Percentiles rank a stretch among this genome's conserved stretches.
Conservation (phyloP, 192 early-diverging fungal species). For the Coemansia sp. region DNA sequence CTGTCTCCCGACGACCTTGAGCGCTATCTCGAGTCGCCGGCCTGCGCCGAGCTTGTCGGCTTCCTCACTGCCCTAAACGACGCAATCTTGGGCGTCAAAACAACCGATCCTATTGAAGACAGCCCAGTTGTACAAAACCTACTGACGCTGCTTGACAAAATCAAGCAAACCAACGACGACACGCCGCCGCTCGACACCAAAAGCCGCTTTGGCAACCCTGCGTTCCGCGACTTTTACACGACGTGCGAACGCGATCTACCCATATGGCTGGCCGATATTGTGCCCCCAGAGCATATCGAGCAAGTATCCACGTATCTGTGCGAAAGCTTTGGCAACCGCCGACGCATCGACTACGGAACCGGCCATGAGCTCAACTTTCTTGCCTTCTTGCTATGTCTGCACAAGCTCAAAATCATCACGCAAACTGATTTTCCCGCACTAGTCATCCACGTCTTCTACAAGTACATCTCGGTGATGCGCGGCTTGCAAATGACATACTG, state of each 20-base stretch:
- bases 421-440: slow-evolving; percentile 70
- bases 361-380: slow-evolving; percentile 95
- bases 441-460: slow-evolving; percentile 74
- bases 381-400: slow-evolving; percentile 78
- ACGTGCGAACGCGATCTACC: slow-evolving; percentile 49
- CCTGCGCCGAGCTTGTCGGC: slow-evolving; percentile 63
- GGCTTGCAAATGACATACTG: slow-evolving; percentile 88
- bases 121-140: slow-evolving; percentile 58
- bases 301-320: slow-evolving; percentile 76
- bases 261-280: slow-evolving; percentile 43
- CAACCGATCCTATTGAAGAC: slow-evolving; percentile 58
- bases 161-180: slow-evolving; percentile 61
- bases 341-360: slow-evolving; percentile 96
- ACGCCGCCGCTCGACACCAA: slow-evolving; percentile 74
- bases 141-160: slow-evolving; percentile 62
- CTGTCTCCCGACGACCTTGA: slow-evolving; percentile 83
- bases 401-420: slow-evolving; percentile 69
- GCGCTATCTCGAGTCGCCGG: slow-evolving; percentile 65
- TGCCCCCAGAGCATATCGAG: slow-evolving; percentile 37
- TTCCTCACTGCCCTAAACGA: slow-evolving; percentile 75
- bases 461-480: slow-evolving; percentile 87
- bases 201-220: slow-evolving; percentile 93
- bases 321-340: slow-evolving; percentile 86
- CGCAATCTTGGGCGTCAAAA: slow-evolving; percentile 66
- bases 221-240: slow-evolving; percentile 89